Evolutionary conservation across 202 grass and related monocot species (phyloP).

Genomic region (Setaria italica): DNA sequence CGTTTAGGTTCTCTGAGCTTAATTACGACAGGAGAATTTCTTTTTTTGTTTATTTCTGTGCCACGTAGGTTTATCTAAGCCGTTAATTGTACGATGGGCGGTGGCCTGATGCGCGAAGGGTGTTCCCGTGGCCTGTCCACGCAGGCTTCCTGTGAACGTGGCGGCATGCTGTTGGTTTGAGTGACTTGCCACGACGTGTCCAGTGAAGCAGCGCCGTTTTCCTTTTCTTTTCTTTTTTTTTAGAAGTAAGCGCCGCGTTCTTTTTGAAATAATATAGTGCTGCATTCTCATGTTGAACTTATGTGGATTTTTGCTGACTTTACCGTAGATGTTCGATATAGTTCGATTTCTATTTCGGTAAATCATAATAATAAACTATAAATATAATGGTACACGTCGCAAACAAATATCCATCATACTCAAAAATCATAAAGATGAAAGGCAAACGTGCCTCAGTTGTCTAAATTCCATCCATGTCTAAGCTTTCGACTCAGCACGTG

Average conservation of each 20-base stretch:
- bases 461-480: no score
- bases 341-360: no score
- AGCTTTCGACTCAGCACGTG: no score
- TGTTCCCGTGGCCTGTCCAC: conserved; percentile 38
- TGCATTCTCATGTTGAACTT: not conserved
- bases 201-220: no score
- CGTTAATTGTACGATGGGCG: conserved; percentile 17
- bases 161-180: conserved; percentile 28
- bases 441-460: no score
- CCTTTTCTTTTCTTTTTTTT: no score
- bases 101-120: not conserved
- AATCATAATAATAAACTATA: not conserved
- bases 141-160: not conserved
- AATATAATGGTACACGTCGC: not conserved
- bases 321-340: no score
- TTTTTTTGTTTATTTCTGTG: not conserved
- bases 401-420: not conserved
- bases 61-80: not conserved
- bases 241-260: no score
- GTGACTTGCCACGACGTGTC: conserved; percentile 34
- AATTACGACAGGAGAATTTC: not conserved
- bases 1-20: not conserved
- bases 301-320: not conserved
- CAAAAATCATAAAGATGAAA: not conserved
- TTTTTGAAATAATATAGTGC: not conserved